Evolutionary conservation across 495 filamentous ascomycete species (phyloP).

Genomic region (Penicillium alfredii): DNA sequence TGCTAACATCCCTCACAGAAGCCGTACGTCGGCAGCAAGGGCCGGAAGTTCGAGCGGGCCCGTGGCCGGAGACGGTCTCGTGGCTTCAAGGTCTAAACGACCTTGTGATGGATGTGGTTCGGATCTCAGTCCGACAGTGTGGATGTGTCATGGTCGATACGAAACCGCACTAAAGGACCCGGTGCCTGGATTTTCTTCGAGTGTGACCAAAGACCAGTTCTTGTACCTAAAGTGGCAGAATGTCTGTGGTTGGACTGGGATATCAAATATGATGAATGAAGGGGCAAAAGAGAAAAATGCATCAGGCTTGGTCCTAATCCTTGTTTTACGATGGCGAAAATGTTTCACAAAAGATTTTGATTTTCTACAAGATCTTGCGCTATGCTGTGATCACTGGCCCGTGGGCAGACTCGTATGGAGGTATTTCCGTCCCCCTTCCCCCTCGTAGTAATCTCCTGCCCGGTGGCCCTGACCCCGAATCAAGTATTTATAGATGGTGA

Average conservation of each 20-base stretch:
- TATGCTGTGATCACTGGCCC: constrained; percentile 1
- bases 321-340: constrained; percentile 26
- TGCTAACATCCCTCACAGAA: constrained; percentile 48
- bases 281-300: constrained; percentile 27
- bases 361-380: neutral
- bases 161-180: constrained; percentile 8
- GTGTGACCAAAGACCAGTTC: constrained; percentile 19
- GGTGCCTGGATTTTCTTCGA: constrained; percentile 15
- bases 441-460: constrained; percentile 66
- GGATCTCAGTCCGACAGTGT: constrained; percentile 10
- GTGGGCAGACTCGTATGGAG: constrained; percentile 28
- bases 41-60: constrained; percentile 96
- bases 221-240: constrained; percentile 23
- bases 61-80: constrained; percentile 93
- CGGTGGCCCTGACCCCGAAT: constrained; percentile 75
- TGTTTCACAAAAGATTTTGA: constrained; percentile 18
- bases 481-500: constrained; percentile 96
- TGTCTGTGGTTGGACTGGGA: constrained; percentile 21
- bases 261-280: constrained; percentile 23
- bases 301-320: constrained; percentile 29
- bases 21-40: constrained; percentile 95
- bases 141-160: constrained; percentile 8
- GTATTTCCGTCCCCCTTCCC: constrained; percentile 45
- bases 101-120: constrained; percentile 11
- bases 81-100: constrained; percentile 94